Evolutionary conservation across 768 basidiomycete genomes (phyloP), one percentile per base, ranked within the genome.

Genomic region (Lyophyllum atratum): DNA sequence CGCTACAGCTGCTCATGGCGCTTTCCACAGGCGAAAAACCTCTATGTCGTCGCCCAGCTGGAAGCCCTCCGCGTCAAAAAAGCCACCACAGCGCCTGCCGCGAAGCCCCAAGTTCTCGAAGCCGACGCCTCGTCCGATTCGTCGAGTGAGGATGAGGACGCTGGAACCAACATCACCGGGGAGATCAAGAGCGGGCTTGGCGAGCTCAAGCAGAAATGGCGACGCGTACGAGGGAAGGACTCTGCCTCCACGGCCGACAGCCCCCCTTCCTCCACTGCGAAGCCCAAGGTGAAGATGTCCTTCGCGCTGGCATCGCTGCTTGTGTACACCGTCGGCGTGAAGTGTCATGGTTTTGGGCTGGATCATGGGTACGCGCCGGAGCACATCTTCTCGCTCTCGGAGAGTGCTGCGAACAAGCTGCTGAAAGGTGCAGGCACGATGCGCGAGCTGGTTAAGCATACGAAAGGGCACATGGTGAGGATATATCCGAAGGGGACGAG

Each of bases 321-420:
- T 19, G 89, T 98, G 25, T 98, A 98, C 72, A 98, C 96, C 5
- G 86, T 96, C 52, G 96, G 96, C 5, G 93, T 98, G 59, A 96
- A 96, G 71, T 97, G 92, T 63, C 89, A 87, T 44, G 95, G 95
- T 0, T 81, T 98, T 71, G 91, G 92, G 72, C 86, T 90, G 70
- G 87, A 93, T 59, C 87, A 92, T 61, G 77, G 80, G 29, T 99
- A 99, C 66, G 87, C 87, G 8, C 83, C 90, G 0, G 89, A 93
- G 65, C 92, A 98, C 64, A 83, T 98, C 68, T 95, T 99, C 71
- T 96, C 93, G 6, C 82, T 98, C 7, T 95, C 94, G 0, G 96
- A 98, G 76, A 83, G 76, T 55, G 85, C 85, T 17, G 87, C 86
- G 59, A 88, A 87, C 69, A 88, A 87, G 74, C 76, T 95, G 58